A percentile compares a stretch with the other conserved stretches of the same genome.
phyloP scores from a whole-genome alignment of 1,139 yeast genomes.

The Arxiozyma bovina region DNA sequence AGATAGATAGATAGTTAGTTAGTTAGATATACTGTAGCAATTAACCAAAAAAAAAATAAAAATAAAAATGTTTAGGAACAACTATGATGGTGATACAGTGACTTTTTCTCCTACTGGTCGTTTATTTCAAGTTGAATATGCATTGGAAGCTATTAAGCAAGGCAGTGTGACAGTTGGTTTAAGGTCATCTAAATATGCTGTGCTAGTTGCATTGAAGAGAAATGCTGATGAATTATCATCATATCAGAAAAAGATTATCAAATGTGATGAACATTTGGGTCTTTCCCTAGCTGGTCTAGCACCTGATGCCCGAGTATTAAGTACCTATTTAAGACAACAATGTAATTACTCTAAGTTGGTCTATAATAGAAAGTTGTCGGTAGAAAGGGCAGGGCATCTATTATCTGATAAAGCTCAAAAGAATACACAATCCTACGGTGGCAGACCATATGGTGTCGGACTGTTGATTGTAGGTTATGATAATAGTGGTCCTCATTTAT shows the following conservation, averaged over 20 bases:
- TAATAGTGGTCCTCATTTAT: conserved; percentile 87
- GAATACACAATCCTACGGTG: conserved; percentile 92
- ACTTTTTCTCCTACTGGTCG: conserved; percentile 97
- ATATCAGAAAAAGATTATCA: conserved; percentile 86
- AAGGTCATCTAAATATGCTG: conserved; percentile 78
- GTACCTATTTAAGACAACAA: conserved; percentile 82
- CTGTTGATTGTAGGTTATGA: conserved; percentile 85
- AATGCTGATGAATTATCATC: conserved; percentile 97
- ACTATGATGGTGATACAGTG: conserved; percentile 95
- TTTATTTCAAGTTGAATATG: conserved; percentile 90
- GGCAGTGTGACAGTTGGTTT: conserved; percentile 97
- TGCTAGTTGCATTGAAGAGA: conserved; percentile 85
- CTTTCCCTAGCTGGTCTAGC: conserved; percentile 95
- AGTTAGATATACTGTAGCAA: too few relatives aligned
- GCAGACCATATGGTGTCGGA: conserved; percentile 97
- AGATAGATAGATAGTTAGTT: too few relatives aligned
- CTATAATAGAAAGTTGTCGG: conserved; percentile 79
- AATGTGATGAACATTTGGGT: conserved; percentile 89
- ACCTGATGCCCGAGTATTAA: conserved; percentile 91
- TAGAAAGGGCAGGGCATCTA: conserved; percentile 73
- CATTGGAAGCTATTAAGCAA: conserved; percentile 94
- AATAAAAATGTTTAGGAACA: conserved; percentile 68
- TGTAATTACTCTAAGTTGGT: conserved; percentile 84
- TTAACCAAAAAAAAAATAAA: neutral
- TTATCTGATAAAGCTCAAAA: conserved; percentile 96